phyloP scores from a whole-genome alignment of 2,329 filamentous ascomycete genomes.

The Diaporthe velutina region DNA sequence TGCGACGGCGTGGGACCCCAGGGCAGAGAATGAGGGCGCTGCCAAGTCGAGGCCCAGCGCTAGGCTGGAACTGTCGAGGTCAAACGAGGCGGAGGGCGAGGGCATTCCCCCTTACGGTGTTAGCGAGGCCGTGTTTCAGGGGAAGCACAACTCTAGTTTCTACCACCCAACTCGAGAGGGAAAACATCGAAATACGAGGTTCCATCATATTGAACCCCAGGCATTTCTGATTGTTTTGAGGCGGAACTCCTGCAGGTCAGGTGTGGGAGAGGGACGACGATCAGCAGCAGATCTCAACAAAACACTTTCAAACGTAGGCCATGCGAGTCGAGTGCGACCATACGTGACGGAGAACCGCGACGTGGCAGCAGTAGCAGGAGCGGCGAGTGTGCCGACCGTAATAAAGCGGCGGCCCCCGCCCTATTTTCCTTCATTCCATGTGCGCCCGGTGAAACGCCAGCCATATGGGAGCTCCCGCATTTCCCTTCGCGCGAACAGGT shows the following conservation, averaged over 20 bases:
- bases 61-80: constrained; percentile 34
- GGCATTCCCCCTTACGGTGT: constrained; percentile 28
- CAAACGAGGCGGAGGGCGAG: constrained; percentile 31
- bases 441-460: constrained; percentile 17
- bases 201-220: background rate
- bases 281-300: constrained; percentile 28
- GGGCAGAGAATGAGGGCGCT: constrained; percentile 3
- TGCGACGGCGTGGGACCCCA: constrained; percentile 21
- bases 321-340: constrained; percentile 10
- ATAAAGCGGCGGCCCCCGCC: background rate
- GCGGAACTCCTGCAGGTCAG: constrained; percentile 15
- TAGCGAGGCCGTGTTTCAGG: constrained; percentile 34
- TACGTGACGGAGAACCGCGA: background rate
- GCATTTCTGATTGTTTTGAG: background rate
- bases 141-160: constrained; percentile 7
- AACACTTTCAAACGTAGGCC: background rate
- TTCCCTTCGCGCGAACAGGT: constrained; percentile 14
- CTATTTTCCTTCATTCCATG: constrained; percentile 14
- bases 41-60: background rate
- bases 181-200: constrained; percentile 29
- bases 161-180: constrained; percentile 3
- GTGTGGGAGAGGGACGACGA: background rate
- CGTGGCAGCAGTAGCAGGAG: background rate
- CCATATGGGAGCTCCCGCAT: constrained; percentile 22
- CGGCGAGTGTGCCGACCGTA: constrained; percentile 1